Evolutionary conservation across 2,329 filamentous ascomycete species (phyloP), one percentile per base, ranked within the genome.

Genomic region (Talaromyces sp.): DNA sequence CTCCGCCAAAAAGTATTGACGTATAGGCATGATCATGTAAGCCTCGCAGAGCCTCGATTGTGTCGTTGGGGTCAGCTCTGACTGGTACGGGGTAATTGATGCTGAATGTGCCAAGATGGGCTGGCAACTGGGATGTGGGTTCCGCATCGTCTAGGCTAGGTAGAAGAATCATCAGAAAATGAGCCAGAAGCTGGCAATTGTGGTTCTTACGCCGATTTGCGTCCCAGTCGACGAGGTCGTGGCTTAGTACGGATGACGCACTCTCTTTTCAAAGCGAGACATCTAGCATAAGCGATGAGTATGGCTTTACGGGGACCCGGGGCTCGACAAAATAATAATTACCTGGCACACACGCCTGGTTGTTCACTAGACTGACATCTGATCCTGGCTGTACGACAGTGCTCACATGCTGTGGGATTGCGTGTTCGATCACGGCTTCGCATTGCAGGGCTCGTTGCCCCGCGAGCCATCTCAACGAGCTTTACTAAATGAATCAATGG

Each of bases 191-290:
- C 24, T 14, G 17, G 58, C 52, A 49, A 51, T n/a, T 19, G 17
- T 55, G 17, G 38, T 50, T 59, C 58, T 59, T 59, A 59, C 58
- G 17, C 52, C 41, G 10, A 55, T 35, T 14, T 50, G 52, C 58
- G 52, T 55, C n/a, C 58, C 41, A 38, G 17, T 59, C 58, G 58
- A 24, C 11, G 58, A 50, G 58, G 58, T 13, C 58, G 51, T 55
- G 58, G 31, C 31, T 24, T 59, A 55, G 51, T 55, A 49, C 58
- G 58, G 27, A n/a, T 24, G 5, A 59, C 21, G 41, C 58, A 59
- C 17, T 59, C 58, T 55, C 58, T 55, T 59, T 59, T 59, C 52
- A 55, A 50, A 17, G 52, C 38, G 52, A 59, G 58, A 50, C 58
- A 59, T 55, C 58, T 59, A 55, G 11, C 21, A 59, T 8, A 55